Base-by-base conservation (phyloP, 2,329 filamentous ascomycete species). In the Botrytis fragariae region DNA sequence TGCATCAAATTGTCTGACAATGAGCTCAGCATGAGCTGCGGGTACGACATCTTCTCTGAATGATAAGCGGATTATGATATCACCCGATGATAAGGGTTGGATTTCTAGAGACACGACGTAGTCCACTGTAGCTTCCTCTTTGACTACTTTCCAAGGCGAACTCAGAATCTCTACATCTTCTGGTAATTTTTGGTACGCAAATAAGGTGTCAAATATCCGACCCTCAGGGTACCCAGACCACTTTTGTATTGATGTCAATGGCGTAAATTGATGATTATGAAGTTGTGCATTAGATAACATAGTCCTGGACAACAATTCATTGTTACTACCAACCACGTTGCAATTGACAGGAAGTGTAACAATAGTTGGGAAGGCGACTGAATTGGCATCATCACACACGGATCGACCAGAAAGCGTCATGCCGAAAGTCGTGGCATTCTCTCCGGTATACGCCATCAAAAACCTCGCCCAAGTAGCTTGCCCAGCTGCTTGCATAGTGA, bases 81-180 rank as follows among this genome's bases (percentile, higher is more conserved):
- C 78, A 1, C 85, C 86, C 0, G 82, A 77, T 0, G 77, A 71
- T 0, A 79, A 81, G 0, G 91, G 89, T 74, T 94, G 89, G 48
- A 97, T 82, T 81, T 98, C 95, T 32, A 98, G 83, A 0, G 95
- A 97, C 0, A 97, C 83, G 0, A 91, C 85, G 81, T 95, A 97
- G 77, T 97, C 93, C 3, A 93, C 89, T 1, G 86, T 88, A 9
- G 92, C 91, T 69, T 88, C 84, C 74, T 97, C 94, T 25, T 89
- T 84, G 1, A 88, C 75, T 0, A 92, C 76, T 10, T 84, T 83
- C 91, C 93, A 97, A 0, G 85, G 83, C 5, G 79, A 61, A 7
- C 45, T 51, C 51, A 61, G 61, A 1, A 80, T 72, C 25, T 77
- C 70, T 2, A 77, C 74, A 65, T 51, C 74, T 72, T 51, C 76